Percentiles rank a stretch among this genome's conserved stretches.
These are phyloP conservation scores for Inga leiocalycina DNA, from an alignment of 306 rosid genomes.

Conservation along the genomic window DNA sequence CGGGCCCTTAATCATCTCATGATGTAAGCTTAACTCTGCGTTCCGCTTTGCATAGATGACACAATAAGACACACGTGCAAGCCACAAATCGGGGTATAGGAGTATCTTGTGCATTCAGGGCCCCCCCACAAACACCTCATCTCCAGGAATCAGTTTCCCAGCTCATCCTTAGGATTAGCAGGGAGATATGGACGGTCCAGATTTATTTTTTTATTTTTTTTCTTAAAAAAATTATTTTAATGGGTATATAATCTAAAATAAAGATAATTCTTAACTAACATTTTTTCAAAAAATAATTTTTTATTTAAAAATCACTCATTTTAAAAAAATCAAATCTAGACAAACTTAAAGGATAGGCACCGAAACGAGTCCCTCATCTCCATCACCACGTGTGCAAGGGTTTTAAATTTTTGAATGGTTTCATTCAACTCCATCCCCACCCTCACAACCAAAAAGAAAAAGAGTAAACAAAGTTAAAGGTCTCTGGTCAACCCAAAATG, in stretches of 20 bases:
- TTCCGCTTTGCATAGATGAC: conserved; percentile 40
- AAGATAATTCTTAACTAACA: too few relatives aligned
- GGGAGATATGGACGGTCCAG: too few relatives aligned
- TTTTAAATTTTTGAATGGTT: conserved; percentile 3
- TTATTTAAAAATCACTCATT: too few relatives aligned
- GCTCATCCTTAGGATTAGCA: too few relatives aligned
- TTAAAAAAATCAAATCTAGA: too few relatives aligned
- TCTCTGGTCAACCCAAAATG: conserved; percentile 63
- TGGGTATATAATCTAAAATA: too few relatives aligned
- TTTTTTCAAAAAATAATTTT: too few relatives aligned
- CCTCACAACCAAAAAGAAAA: conserved; percentile 21
- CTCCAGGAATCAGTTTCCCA: background rate
- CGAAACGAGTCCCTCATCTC: background rate
- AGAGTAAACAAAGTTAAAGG: conserved; percentile 39
- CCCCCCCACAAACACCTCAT: background rate
- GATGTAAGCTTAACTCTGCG: conserved; percentile 34
- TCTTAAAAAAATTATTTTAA: too few relatives aligned
- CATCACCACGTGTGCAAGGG: background rate
- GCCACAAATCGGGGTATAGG: conserved; percentile 3
- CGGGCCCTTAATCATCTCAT: background rate
- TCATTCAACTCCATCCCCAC: conserved; percentile 32
- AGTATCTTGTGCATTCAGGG: conserved; percentile 5
- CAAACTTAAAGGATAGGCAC: too few relatives aligned
- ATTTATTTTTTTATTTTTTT: too few relatives aligned
- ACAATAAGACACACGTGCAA: conserved; percentile 34